These are phyloP conservation scores for Eucommia ulmoides DNA, from an alignment of 257 asterid species.

Conservation along the genomic window DNA sequence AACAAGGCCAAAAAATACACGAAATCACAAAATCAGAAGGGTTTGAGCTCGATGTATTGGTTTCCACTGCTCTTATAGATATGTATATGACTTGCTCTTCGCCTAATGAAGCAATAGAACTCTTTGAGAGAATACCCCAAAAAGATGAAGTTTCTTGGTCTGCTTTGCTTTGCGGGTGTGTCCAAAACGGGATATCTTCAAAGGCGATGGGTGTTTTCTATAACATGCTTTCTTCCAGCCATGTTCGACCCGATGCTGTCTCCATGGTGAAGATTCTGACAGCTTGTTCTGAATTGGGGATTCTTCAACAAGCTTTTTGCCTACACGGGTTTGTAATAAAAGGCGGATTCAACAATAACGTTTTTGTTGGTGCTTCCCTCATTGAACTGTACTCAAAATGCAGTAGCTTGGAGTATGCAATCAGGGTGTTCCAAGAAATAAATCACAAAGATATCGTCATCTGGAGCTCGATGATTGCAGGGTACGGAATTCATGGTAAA, in stretches of 20 bases:
- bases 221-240: slow-evolving; percentile 32
- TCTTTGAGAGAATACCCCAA: slow-evolving; percentile 33
- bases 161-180: slow-evolving; percentile 43
- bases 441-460: slow-evolving; percentile 39
- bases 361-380: slow-evolving; percentile 45
- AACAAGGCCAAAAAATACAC: slow-evolving; percentile 44
- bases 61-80: slow-evolving; percentile 64
- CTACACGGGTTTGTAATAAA: slow-evolving; percentile 40
- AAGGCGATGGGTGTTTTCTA: slow-evolving; percentile 36
- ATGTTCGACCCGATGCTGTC: slow-evolving; percentile 28
- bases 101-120: slow-evolving; percentile 46
- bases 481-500: slow-evolving; percentile 52
- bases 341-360: slow-evolving; percentile 28
- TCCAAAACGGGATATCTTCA: slow-evolving; percentile 28
- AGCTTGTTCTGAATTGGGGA: slow-evolving; percentile 65
- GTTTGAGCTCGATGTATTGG: slow-evolving; percentile 33
- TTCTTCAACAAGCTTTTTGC: slow-evolving; percentile 47
- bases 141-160: slow-evolving; percentile 52
- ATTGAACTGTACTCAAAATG: slow-evolving; percentile 70
- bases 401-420: slow-evolving; percentile 48
- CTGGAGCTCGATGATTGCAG: slow-evolving; percentile 80
- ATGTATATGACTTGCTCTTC: slow-evolving; percentile 72
- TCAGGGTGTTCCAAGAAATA: slow-evolving; percentile 25
- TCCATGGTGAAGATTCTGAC: slow-evolving; percentile 39
- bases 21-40: slow-evolving; percentile 27